These are phyloP conservation scores for Agrocybe pediades DNA, from an alignment of 768 basidiomycete species.

Conservation along the genomic window DNA sequence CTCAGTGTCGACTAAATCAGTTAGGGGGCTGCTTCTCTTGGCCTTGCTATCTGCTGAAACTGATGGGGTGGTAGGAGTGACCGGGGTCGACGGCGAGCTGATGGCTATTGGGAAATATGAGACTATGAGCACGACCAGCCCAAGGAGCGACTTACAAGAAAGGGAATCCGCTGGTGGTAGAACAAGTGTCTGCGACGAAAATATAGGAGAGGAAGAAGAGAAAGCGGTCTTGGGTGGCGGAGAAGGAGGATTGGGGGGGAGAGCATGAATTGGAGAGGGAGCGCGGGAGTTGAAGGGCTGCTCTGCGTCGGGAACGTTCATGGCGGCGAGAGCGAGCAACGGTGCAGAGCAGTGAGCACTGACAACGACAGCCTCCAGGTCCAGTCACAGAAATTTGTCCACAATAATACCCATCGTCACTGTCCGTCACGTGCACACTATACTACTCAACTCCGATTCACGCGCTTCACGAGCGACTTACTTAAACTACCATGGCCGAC, in stretches of 20 bases:
- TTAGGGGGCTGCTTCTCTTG: constrained; percentile 73
- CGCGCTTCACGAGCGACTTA: not conserved
- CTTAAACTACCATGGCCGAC: not conserved
- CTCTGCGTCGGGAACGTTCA: constrained; percentile 9
- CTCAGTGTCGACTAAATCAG: constrained; percentile 94
- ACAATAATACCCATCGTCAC: constrained; percentile 1
- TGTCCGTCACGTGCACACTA: constrained; percentile 24
- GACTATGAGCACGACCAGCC: too few species aligned
- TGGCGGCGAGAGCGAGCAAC: not conserved
- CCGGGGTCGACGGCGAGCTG: constrained; percentile 33
- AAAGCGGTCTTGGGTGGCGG: constrained; percentile 10
- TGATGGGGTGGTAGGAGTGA: constrained; percentile 29
- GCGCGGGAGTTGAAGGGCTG: constrained; percentile 8
- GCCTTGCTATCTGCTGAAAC: constrained; percentile 44
- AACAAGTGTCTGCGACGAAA: constrained; percentile 11
- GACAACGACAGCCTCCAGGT: not conserved
- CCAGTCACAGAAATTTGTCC: constrained; percentile 10
- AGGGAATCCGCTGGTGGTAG: too few species aligned
- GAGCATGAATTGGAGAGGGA: not conserved
- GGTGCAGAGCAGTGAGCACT: constrained; percentile 3
- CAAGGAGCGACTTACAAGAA: too few species aligned
- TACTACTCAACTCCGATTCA: constrained; percentile 1
- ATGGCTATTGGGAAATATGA: constrained; percentile 24
- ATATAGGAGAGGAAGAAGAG: not conserved
- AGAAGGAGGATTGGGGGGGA: constrained; percentile 1